Evolutionary conservation across 345 rosid genomes (phyloP).

Genomic region (Carallia brachiata): DNA sequence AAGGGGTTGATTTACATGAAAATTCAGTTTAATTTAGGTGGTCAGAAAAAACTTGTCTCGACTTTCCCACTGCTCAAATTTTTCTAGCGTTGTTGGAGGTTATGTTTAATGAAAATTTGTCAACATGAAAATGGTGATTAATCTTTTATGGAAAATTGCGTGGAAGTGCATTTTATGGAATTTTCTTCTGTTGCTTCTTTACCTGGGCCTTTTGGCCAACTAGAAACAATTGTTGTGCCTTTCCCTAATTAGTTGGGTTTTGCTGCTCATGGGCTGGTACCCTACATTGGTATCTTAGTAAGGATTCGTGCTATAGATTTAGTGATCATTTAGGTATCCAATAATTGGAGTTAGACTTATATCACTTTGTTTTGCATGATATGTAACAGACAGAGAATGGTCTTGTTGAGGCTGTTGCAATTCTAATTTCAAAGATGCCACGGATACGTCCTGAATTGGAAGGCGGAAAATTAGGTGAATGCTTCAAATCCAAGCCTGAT

Average conservation of each 20-base stretch:
- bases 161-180: neutral
- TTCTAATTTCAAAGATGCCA: conserved; percentile 91
- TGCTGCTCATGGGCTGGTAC: neutral
- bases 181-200: neutral
- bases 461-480: conserved; percentile 76
- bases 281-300: neutral
- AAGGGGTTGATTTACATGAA: neutral
- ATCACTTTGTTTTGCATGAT: conserved; percentile 19
- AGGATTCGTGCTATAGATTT: neutral
- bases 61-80: neutral
- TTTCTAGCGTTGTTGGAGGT: neutral
- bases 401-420: conserved; percentile 89
- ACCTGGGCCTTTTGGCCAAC: neutral
- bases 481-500: conserved; percentile 80
- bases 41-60: neutral
- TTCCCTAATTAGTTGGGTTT: neutral
- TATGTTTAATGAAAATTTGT: neutral
- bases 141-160: neutral
- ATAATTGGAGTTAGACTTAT: neutral
- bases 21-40: neutral
- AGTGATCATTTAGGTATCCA: neutral
- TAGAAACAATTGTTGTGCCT: neutral
- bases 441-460: conserved; percentile 71
- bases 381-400: conserved; percentile 84
- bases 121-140: neutral